Base-by-base conservation (phyloP, 2,329 filamentous ascomycete genomes). In the Aciculosporium take region DNA sequence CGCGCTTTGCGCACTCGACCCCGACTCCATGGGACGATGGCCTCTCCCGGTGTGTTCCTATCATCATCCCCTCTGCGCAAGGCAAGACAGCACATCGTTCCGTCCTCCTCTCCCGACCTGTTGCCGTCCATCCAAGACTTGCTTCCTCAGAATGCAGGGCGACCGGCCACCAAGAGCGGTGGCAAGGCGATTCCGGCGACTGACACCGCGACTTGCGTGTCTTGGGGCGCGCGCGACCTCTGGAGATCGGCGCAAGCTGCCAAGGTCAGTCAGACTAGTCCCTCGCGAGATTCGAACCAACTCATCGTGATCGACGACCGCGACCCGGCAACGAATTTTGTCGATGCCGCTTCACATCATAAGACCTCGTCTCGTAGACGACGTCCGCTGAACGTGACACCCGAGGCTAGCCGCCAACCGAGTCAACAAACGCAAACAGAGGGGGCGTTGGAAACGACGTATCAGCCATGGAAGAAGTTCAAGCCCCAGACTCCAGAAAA, bases 31-130 rank as follows among this genome's bases (percentile, higher is more conserved):
- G 47, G 51, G 45, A 48, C 46, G 27, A 64, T 64, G 61, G 47
- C 53, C 39, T 58, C 59, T 38, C 50, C 57, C 41, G 52, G 59
- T 39, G 53, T 48, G 34, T 58, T 59, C 42, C 45, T 50, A 21
- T 55, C 62, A 21, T 55, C 62, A 42, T 54, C 55, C 41, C 48
- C 54, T 36, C 36, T 52, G 45, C 49, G 56, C 43, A 57, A 49
- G 38, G 46, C 58, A 53, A 60, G 48, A 49, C 58, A 32, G 42
- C 46, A 55, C 42, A 51, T 59, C 15, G 46, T 45, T 12, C 34
- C 52, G 7, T 71, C 71, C 0, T 74, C 71, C 0, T 75, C 72
- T 4, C 71, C 72, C n/a, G 63, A 63, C n/a, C 55, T 77, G 0
- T 55, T 77, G 0, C 74, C 74, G 3, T 65, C 72, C 0, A 55